Base-by-base conservation (phyloP, 2,329 filamentous ascomycete genomes). In the Venturia nashicola region DNA sequence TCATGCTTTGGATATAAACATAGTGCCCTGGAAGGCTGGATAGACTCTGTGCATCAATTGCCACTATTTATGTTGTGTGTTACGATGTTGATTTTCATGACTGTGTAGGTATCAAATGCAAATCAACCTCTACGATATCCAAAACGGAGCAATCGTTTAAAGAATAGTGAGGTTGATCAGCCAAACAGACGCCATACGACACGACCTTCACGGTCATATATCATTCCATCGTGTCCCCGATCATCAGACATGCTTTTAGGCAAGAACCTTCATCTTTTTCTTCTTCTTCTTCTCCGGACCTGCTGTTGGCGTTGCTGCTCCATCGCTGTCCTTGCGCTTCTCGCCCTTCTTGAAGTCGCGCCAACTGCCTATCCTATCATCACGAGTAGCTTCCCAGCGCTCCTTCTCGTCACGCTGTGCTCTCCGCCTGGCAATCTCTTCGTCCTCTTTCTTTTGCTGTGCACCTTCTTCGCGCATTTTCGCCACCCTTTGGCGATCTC, bases 401-500 rank as follows among this genome's bases (percentile, higher is more conserved):
- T 94, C 86, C 68, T 97, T 91, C 74, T 94, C 90, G 72, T 97
- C 91, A 66, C 94, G 83, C 83, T 81, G 81, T 65, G 78, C 68
- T 74, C 81, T 81, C 64, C 78, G 70, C 70, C 78, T 78, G 43
- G 93, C 91, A 11, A 89, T 66, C 77, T 97, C 93, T 69, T 91
- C 89, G 27, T 99, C 94, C 70, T 86, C 86, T 73, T 88, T 89
- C 72, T 86, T 85, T 82, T 95, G 87, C 79, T 94, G 88, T 63
- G 94, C 82, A 7, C 94, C 94, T 75, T 99, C 93, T 76, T 99
- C 94, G 76, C 96, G 91, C 87, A 99, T 88, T 80, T 94, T 89
- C 48, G 90, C 94, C 79, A 96, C 95, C 74, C 93, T 76, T 81
- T 96, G 92, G 68, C 91, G 83, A 66, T 90, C 82, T 63, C 91